Evolutionary conservation across 768 basidiomycete species (phyloP), one percentile per base, ranked within the genome.

Genomic region (Tulasnella sp.): DNA sequence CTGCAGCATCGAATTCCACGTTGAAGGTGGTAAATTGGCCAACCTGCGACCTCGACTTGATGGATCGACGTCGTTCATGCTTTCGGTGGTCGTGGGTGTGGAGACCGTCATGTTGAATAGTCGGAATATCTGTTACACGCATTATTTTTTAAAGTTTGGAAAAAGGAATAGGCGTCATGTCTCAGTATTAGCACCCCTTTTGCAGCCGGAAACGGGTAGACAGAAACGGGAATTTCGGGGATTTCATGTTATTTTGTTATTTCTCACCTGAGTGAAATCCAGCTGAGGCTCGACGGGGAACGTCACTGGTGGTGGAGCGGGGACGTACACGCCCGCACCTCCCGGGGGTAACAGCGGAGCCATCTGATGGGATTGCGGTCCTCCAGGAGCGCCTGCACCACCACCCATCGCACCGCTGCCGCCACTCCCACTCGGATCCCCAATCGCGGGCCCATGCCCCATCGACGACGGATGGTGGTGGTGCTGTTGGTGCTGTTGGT

Each of bases 1-100:
- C 71, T 79, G 71, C 36, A 79, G 27, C 78, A 79, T 44, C 46
- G 39, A 31, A 31, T 77, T 77, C 52, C 48, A 77, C 52, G 62
- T 71, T 36, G 52, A 31, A 14, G 76, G 52, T 3, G 76, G 56
- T 19, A 77, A 19, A 7, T 36, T 34, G 31, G 76, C n/a, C 18
- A 56, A 18, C 36, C 71, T 46, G 39, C 38, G 3, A 4, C 73
- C 73, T 42, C 73, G 31, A 21, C 39, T 48, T 16, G 75, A 58
- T 9, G 46, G 75, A 34, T 39, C 75, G 24, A 31, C 19, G 39
- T 76, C 46, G 75, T 27, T 48, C 1, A 52, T 58, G 75, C n/a
- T 52, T 19, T 46, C 75, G 1, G 40, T 5, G 40, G 40, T 36
- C 5, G 40, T 7, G 6, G 73, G 3, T 40, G 38, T 12, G 36